Conservation (phyloP, 371 early-diverging fungal species). For the Syncephalastrum sp. region DNA sequence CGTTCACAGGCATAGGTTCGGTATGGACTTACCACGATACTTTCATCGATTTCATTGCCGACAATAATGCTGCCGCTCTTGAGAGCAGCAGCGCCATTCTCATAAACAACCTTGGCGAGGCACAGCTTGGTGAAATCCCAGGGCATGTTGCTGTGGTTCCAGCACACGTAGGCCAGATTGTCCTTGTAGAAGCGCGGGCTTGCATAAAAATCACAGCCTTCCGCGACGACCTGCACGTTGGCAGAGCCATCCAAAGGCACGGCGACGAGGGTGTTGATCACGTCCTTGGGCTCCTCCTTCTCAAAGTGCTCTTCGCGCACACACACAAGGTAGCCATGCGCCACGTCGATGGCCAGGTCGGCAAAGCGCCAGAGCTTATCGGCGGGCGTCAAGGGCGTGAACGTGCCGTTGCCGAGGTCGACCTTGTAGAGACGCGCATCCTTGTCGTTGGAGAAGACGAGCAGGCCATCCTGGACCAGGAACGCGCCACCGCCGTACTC, state of each 20-base stretch:
- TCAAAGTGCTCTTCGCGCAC: constrained; percentile 69
- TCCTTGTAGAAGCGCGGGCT: constrained; percentile 48
- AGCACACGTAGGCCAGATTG: constrained; percentile 62
- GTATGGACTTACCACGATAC: constrained; percentile 41
- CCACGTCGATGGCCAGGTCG: constrained; percentile 56
- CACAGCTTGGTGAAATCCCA: constrained; percentile 74
- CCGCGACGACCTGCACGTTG: constrained; percentile 47
- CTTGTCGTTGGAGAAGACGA: constrained; percentile 64
- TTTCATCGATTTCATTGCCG: constrained; percentile 51
- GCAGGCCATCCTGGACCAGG: constrained; percentile 49
- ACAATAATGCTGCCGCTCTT: constrained; percentile 30
- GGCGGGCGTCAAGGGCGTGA: constrained; percentile 47
- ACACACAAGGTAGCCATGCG: constrained; percentile 52
- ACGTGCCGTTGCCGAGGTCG: constrained; percentile 24
- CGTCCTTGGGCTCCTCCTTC: constrained; percentile 57
- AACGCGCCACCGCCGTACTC: constrained; percentile 77
- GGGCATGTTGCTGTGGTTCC: constrained; percentile 78
- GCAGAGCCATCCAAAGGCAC: constrained; percentile 39
- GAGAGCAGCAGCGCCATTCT: constrained; percentile 12
- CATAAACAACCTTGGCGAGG: constrained; percentile 23
- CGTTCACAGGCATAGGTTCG: too few species aligned
- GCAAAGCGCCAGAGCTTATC: constrained; percentile 58
- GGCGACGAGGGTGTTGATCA: constrained; percentile 58
- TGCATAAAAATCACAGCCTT: constrained; percentile 68
- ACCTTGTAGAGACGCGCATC: constrained; percentile 59